Base-by-base conservation (phyloP, 805 yeast genomes). In the Saccharomycopsis sp. region DNA sequence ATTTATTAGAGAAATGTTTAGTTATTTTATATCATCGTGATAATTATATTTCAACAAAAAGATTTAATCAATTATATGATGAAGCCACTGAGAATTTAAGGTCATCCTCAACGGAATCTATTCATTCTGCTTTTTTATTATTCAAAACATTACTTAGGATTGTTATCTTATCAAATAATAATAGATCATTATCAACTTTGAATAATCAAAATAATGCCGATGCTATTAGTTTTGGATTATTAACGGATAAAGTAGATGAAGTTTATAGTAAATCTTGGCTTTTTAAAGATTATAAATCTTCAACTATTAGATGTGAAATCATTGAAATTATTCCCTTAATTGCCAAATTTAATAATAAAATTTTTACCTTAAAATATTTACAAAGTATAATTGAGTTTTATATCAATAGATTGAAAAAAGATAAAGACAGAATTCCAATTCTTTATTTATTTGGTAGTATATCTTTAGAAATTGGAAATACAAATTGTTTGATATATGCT, bases 221-320 rank as follows among this genome's bases (percentile, higher is more conserved):
- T 6, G 36, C 31, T 12, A 27, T 36, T n/a, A 29, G 14, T 10
- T 36, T 42, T 14, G 21, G 32, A 12, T 6, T 23, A n/a, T 21
- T 44, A 12, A 26, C 39, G 3, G 45, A 46, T 14, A 33, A 26
- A 25, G 41, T 46, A 8, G 42, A 43, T 19, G 42, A 43, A 13
- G 40, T 46, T 4, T 46, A 30, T 21, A 27, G 30, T 14, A 39
- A 31, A 14, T 42, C 38, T 21, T 42, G 46, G 58, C 62, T 70
- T 35, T 81, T 79, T 56, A 83, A 80, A 55, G 92, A 85, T 49
- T 84, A 82, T 59, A 81, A 81, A 53, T 74, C 81, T 37, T 62
- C 74, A 17, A 72, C 83, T 3, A 79, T 92, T 13, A 70, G 96
- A 47, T 79, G 78, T 43, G 95, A 89, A 49, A 79, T 89, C n/a